These are phyloP conservation scores for Hypoxylon sp. DNA, from an alignment of 2,329 filamentous ascomycete genomes.

Conservation along the genomic window DNA sequence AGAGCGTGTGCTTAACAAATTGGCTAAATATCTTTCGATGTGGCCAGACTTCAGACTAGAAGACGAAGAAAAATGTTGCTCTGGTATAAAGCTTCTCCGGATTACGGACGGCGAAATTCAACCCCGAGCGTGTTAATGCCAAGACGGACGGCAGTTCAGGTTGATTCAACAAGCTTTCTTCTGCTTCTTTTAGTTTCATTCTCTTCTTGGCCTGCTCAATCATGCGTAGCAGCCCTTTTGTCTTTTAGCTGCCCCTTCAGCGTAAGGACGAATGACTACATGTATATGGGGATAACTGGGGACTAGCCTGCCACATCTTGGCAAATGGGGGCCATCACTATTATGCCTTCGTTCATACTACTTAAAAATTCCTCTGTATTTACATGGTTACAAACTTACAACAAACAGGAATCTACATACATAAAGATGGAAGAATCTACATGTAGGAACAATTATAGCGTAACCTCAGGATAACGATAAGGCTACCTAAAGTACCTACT, in stretches of 20 bases:
- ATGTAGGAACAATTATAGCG: too few species aligned
- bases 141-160: constrained; percentile 31
- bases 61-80: not conserved
- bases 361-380: not conserved
- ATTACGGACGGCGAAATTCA: constrained; percentile 5
- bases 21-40: constrained; percentile 30
- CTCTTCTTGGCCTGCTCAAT: not conserved
- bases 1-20: constrained; percentile 5
- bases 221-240: not conserved
- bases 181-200: not conserved
- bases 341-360: not conserved
- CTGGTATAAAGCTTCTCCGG: constrained; percentile 5
- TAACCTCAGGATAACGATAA: not conserved
- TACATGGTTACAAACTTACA: not conserved
- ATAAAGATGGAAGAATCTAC: too few species aligned
- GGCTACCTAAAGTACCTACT: not conserved
- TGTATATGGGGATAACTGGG: not conserved
- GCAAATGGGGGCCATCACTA: not conserved
- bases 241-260: not conserved
- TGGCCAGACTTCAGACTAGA: constrained; percentile 10
- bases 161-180: constrained; percentile 19
- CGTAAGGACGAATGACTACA: not conserved
- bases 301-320: not conserved
- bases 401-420: not conserved
- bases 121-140: constrained; percentile 7